Conservation (phyloP, 495 filamentous ascomycete genomes). For the Emericellopsis terricola region DNA sequence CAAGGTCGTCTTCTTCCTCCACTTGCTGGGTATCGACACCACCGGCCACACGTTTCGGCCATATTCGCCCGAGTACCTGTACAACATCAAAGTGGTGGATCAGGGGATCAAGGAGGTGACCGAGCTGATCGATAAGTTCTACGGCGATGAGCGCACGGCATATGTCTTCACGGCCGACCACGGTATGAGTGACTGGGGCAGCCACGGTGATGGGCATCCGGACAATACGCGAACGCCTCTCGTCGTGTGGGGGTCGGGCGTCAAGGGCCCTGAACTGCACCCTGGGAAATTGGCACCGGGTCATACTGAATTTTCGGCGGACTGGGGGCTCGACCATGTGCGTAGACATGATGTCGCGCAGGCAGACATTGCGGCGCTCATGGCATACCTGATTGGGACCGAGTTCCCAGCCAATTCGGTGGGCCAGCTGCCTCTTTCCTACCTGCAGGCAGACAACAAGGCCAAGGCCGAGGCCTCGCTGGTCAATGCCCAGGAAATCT, state of each 20-base stretch:
- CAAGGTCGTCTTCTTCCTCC: constrained; percentile 88
- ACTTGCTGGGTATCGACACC: constrained; percentile 90
- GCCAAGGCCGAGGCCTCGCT: constrained; percentile 75
- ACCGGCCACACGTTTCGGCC: constrained; percentile 77
- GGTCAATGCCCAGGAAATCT: constrained; percentile 71
- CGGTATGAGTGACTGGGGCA: constrained; percentile 98
- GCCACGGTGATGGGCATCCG: constrained; percentile 92
- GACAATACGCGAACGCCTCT: constrained; percentile 93
- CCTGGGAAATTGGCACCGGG: constrained; percentile 40
- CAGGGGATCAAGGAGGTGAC: constrained; percentile 69
- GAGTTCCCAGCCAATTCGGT: constrained; percentile 95
- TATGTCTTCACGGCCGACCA: constrained; percentile 97
- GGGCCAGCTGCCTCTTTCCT: constrained; percentile 76
- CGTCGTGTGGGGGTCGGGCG: constrained; percentile 86
- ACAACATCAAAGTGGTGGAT: constrained; percentile 91
- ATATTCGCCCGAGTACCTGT: constrained; percentile 87
- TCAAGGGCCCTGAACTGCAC: constrained; percentile 52
- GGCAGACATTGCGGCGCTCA: constrained; percentile 88
- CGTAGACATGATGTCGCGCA: constrained; percentile 81
- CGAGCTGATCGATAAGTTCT: constrained; percentile 72
- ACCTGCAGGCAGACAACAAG: constrained; percentile 46
- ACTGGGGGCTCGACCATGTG: constrained; percentile 71
- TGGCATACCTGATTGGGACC: constrained; percentile 85
- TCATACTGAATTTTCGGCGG: constrained; percentile 82
- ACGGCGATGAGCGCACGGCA: constrained; percentile 77